phyloP scores from a whole-genome alignment of 2,329 filamentous ascomycete species.

The Colletotrichum graminicola region DNA sequence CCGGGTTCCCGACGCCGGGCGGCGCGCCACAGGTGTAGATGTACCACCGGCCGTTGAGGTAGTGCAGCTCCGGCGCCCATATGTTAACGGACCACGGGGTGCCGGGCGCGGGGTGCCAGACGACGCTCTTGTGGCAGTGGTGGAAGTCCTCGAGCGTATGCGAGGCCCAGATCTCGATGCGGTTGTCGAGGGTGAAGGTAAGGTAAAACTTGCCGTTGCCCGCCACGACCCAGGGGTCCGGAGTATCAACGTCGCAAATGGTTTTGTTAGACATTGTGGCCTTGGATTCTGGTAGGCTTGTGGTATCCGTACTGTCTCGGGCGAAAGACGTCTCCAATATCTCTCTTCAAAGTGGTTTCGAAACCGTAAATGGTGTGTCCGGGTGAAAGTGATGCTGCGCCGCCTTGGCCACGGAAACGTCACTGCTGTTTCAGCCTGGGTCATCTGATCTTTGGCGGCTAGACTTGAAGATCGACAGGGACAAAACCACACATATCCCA shows the following conservation, averaged over 20 bases:
- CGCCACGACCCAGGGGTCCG: constrained; percentile 49
- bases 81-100: constrained; percentile 44
- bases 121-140: constrained; percentile 44
- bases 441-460: constrained; percentile 33
- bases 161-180: constrained; percentile 52
- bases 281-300: background rate
- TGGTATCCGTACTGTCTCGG: background rate
- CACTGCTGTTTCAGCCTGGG: constrained; percentile 32
- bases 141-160: constrained; percentile 49
- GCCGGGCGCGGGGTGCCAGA: constrained; percentile 45
- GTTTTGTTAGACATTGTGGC: constrained; percentile 48
- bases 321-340: background rate
- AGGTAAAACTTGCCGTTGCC: constrained; percentile 48
- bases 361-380: background rate
- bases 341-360: background rate
- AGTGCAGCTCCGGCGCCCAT: constrained; percentile 46
- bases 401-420: constrained; percentile 24
- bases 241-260: constrained; percentile 48
- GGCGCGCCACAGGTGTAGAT: constrained; percentile 59
- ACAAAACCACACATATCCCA: background rate
- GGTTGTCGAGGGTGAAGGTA: constrained; percentile 51
- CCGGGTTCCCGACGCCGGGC: constrained; percentile 58
- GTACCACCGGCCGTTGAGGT: constrained; percentile 44
- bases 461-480: constrained; percentile 17
- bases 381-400: background rate